phyloP scores from a whole-genome alignment of 179 eudicot genomes.

The Heliamphora pulchella region DNA sequence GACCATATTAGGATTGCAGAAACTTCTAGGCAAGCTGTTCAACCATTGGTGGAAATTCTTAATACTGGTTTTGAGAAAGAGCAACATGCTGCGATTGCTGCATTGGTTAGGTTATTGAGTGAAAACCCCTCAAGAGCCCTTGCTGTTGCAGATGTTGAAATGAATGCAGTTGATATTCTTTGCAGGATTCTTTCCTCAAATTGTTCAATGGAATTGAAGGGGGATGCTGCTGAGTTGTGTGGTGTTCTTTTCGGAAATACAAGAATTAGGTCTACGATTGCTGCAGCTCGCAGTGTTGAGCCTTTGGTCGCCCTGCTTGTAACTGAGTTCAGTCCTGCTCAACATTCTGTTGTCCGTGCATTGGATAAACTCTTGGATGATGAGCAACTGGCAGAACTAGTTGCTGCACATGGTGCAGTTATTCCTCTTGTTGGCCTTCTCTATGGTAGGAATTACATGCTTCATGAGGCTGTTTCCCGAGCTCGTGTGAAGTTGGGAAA shows the following conservation, averaged over 20 bases:
- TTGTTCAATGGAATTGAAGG: constrained; percentile 83
- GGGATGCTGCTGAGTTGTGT: constrained; percentile 90
- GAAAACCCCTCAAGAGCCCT: constrained; percentile 84
- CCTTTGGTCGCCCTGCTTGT: constrained; percentile 85
- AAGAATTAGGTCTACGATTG: constrained; percentile 77
- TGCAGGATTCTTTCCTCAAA: constrained; percentile 78
- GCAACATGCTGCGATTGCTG: constrained; percentile 99
- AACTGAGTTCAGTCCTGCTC: constrained; percentile 75
- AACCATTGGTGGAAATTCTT: constrained; percentile 89
- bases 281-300: constrained; percentile 91
- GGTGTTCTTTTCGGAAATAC: constrained; percentile 85
- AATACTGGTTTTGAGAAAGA: constrained; percentile 88
- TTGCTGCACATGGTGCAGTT: constrained; percentile 89
- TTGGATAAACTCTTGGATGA: constrained; percentile 86
- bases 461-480: constrained; percentile 81
- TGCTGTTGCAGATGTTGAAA: constrained; percentile 83
- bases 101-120: constrained; percentile 68
- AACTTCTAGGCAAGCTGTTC: constrained; percentile 86
- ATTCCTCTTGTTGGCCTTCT: constrained; percentile 91
- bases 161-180: constrained; percentile 91
- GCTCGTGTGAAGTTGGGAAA: constrained; percentile 96
- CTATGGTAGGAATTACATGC: constrained; percentile 67
- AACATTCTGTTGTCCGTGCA: constrained; percentile 81
- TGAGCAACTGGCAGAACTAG: constrained; percentile 82
- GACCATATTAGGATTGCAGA: constrained; percentile 93